phyloP scores from a whole-genome alignment of 2,329 filamentous ascomycete genomes.

The Incumbomyces delicatus region DNA sequence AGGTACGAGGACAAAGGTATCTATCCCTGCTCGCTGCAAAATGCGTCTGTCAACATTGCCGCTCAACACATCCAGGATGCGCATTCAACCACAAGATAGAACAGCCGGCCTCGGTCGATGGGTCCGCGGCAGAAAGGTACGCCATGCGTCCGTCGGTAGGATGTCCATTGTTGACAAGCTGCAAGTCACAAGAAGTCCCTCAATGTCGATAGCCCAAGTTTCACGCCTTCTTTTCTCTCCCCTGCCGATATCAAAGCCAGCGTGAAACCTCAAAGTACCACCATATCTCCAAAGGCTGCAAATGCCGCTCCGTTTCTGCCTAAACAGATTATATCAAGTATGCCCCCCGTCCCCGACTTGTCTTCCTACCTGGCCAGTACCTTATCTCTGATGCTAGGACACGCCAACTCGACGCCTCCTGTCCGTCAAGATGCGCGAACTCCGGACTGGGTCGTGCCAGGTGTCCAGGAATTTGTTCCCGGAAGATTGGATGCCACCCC shows the following conservation, averaged over 20 bases:
- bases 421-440: constrained; percentile 31
- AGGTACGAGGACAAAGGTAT: constrained; percentile 76
- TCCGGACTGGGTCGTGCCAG: constrained; percentile 36
- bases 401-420: constrained; percentile 33
- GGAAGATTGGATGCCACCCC: constrained; percentile 42
- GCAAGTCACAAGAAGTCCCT: constrained; percentile 38
- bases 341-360: constrained; percentile 12
- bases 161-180: constrained; percentile 2
- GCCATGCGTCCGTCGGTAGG: background rate
- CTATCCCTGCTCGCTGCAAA: constrained; percentile 3
- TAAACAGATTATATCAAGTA: constrained; percentile 32
- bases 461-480: constrained; percentile 44
- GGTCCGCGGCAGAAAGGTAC: constrained; percentile 29
- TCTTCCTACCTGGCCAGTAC: constrained; percentile 5
- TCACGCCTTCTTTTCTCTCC: constrained; percentile 59
- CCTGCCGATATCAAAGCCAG: constrained; percentile 30
- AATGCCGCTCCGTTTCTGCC: constrained; percentile 59
- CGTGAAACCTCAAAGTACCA: constrained; percentile 14
- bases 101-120: constrained; percentile 25
- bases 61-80: constrained; percentile 44
- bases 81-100: constrained; percentile 65
- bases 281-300: constrained; percentile 79
- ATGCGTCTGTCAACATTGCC: constrained; percentile 3
- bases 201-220: constrained; percentile 93
- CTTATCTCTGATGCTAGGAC: constrained; percentile 21